Evolutionary conservation across 257 asterid genomes (phyloP).

Genomic region (Galeopsis tetrahit): DNA sequence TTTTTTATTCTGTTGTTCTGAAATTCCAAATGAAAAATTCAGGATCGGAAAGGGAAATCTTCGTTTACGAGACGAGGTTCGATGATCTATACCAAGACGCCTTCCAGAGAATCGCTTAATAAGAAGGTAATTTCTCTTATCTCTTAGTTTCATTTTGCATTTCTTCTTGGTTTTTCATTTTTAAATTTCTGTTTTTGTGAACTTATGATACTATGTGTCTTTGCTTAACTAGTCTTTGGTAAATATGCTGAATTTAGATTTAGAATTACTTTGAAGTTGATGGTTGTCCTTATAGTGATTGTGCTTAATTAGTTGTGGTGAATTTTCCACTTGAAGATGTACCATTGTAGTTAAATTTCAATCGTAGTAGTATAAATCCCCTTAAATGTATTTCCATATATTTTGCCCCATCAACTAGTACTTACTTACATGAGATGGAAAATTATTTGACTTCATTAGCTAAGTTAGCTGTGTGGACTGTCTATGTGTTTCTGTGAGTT

Average conservation of each 20-base stretch:
- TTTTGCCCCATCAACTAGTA: neutral
- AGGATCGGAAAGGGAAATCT: conserved; percentile 78
- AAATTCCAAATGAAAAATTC: conserved; percentile 23
- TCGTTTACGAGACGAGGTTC: conserved; percentile 86
- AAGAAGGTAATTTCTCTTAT: conserved; percentile 56
- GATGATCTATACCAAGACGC: conserved; percentile 88
- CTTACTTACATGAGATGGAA: neutral
- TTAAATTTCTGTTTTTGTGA: neutral
- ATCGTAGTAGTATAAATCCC: conserved; percentile 3
- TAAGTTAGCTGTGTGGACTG: conserved; percentile 14
- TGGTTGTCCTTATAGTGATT: conserved; percentile 8
- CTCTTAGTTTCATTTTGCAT: neutral
- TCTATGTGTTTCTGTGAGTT: conserved; percentile 7
- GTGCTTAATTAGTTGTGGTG: conserved; percentile 9
- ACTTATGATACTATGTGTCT: neutral
- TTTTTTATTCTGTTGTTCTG: neutral
- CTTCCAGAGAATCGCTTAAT: conserved; percentile 73
- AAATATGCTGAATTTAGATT: neutral
- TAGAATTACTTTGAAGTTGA: conserved; percentile 13
- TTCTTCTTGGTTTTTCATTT: neutral
- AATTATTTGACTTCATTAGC: conserved; percentile 23
- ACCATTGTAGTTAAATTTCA: neutral
- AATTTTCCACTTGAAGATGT: neutral
- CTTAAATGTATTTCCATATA: conserved; percentile 24
- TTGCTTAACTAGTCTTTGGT: neutral